A percentile compares a stretch with the other conserved stretches of the same genome.
Evolutionary conservation across 73 alveolate species (phyloP).

Genomic region (Paramecium octaurelia): DNA sequence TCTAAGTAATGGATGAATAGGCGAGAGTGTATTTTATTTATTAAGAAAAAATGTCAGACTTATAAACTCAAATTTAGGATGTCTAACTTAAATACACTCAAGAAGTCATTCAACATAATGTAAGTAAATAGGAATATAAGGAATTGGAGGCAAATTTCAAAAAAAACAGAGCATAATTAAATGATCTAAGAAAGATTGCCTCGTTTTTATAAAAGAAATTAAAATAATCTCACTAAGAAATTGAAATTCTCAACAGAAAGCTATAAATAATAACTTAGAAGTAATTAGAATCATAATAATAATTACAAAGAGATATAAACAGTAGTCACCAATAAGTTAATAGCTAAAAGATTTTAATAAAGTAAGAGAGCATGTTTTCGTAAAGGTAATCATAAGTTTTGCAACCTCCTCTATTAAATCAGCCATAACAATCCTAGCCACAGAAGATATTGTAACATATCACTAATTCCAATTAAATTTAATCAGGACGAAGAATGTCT

Average conservation of each 20-base stretch:
- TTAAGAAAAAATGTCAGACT: background rate
- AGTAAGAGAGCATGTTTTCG: background rate
- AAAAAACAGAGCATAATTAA: background rate
- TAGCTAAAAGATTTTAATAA: background rate
- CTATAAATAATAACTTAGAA: background rate
- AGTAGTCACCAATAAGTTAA: background rate
- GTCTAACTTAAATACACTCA: background rate
- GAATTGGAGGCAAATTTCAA: background rate
- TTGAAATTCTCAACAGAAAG: slow-evolving; percentile 1
- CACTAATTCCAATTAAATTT: background rate
- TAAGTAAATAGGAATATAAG: background rate
- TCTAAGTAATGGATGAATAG: slow-evolving; percentile 20
- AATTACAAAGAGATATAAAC: background rate
- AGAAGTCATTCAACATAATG: background rate
- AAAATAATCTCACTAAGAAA: slow-evolving; percentile 37
- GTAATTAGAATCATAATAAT: background rate
- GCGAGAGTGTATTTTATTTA: background rate
- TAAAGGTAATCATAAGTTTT: background rate
- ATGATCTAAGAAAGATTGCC: background rate
- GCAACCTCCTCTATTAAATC: background rate
- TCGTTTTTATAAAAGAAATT: background rate
- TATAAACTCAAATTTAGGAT: background rate
- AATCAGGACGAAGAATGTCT: slow-evolving; percentile 12
- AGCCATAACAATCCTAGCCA: background rate
- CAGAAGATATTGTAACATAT: background rate